Evolutionary conservation across 164 flowering plant genomes (phyloP).

Genomic region (Platanus orientalis): DNA sequence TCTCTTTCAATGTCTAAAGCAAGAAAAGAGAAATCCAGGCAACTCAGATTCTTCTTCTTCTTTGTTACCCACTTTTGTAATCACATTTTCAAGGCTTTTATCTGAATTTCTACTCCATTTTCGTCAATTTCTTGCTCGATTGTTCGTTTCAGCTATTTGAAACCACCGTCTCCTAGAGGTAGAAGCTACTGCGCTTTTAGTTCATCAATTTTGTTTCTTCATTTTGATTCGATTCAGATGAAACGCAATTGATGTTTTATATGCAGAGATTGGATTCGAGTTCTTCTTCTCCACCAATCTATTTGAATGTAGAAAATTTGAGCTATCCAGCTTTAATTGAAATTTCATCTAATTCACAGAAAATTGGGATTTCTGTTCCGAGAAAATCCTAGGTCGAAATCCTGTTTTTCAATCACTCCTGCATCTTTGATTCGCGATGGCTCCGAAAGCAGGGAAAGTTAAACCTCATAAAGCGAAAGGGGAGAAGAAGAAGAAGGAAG

Average conservation of each 20-base stretch:
- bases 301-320: no score
- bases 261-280: no score
- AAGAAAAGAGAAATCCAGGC: not conserved
- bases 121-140: not conserved
- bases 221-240: not conserved
- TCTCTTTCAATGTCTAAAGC: not conserved
- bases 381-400: no score
- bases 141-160: not conserved
- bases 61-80: not conserved
- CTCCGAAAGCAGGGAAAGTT: slow-evolving; percentile 76
- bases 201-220: not conserved
- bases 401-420: not conserved
- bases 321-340: no score
- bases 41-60: not conserved
- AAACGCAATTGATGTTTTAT: not conserved
- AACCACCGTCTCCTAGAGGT: no score
- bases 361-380: not conserved
- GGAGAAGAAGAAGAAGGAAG: slow-evolving; percentile 94
- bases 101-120: no score
- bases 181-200: no score
- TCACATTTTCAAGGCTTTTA: not conserved
- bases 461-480: slow-evolving; percentile 82
- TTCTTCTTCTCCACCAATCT: not conserved
- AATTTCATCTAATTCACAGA: not conserved
- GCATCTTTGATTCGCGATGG: slow-evolving; percentile 41